phyloP scores from a whole-genome alignment of 2,329 filamentous ascomycete species.

The Fusarium sp. region DNA sequence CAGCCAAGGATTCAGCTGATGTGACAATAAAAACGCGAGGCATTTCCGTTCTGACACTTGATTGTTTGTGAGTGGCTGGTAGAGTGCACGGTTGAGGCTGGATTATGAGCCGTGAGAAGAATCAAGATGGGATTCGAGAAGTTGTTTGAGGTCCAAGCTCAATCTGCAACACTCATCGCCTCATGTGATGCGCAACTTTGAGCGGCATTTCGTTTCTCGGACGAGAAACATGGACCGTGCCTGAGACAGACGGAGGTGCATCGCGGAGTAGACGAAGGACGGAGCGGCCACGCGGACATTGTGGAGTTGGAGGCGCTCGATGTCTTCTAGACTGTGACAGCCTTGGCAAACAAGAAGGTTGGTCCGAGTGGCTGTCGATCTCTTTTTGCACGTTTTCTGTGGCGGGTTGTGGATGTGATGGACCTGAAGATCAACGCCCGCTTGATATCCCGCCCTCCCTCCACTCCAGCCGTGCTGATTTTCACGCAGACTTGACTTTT shows the following conservation, averaged over 20 bases:
- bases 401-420: conserved; percentile 13
- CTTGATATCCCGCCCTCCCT: background rate
- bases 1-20: conserved; percentile 22
- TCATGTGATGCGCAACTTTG: conserved; percentile 7
- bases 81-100: background rate
- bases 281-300: background rate
- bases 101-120: background rate
- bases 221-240: background rate
- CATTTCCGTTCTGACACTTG: background rate
- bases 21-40: conserved; percentile 20
- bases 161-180: conserved; percentile 4
- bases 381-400: conserved; percentile 11
- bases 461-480: background rate
- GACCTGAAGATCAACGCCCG: conserved; percentile 7
- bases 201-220: background rate
- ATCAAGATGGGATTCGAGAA: background rate
- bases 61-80: background rate
- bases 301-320: background rate
- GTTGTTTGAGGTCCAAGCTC: background rate
- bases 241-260: background rate
- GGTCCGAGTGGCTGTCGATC: background rate
- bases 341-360: background rate
- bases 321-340: background rate
- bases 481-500: background rate
- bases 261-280: background rate